These are phyloP conservation scores for Aspergillus sp. DNA, from an alignment of 2,329 filamentous ascomycete genomes.

Conservation along the genomic window DNA sequence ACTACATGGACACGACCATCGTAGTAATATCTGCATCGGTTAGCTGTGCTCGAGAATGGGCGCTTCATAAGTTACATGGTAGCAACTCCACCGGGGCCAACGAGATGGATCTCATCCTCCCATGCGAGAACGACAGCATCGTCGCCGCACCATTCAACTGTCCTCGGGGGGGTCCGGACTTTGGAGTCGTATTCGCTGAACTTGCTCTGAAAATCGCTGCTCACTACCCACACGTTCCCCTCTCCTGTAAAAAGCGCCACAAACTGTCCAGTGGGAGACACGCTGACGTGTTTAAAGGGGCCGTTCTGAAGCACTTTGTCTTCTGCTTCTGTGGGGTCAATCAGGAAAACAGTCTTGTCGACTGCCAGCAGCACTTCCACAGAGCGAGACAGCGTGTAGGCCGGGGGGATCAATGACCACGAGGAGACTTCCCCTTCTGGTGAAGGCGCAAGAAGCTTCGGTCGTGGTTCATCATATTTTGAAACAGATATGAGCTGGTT, in stretches of 20 bases:
- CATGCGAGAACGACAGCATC: conserved; percentile 89
- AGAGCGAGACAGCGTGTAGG: conserved; percentile 78
- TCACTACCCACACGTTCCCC: conserved; percentile 84
- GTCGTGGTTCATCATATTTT: conserved; percentile 81
- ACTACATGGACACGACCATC: conserved; percentile 84
- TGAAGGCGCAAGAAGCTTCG: conserved; percentile 66
- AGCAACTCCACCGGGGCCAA: conserved; percentile 72
- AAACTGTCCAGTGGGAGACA: conserved; percentile 84
- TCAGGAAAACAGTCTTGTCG: conserved; percentile 69
- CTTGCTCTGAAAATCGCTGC: conserved; percentile 86
- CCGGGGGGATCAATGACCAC: conserved; percentile 82
- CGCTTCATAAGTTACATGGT: conserved; percentile 39
- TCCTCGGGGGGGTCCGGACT: conserved; percentile 73
- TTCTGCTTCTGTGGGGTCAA: conserved; percentile 82
- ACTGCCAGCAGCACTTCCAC: conserved; percentile 89
- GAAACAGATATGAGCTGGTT: conserved; percentile 81
- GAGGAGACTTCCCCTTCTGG: conserved; percentile 73
- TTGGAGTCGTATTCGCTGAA: conserved; percentile 86
- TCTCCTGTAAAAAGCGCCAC: conserved; percentile 78
- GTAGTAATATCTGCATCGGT: conserved; percentile 64
- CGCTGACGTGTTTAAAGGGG: conserved; percentile 79
- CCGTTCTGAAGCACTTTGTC: conserved; percentile 86
- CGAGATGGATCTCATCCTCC: conserved; percentile 94
- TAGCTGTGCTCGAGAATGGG: conserved; percentile 4
- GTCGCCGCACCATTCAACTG: conserved; percentile 92